These are phyloP conservation scores for Climacium dendroides DNA, from an alignment of 225 moss, liverwort and hornwort genomes.

Conservation along the genomic window DNA sequence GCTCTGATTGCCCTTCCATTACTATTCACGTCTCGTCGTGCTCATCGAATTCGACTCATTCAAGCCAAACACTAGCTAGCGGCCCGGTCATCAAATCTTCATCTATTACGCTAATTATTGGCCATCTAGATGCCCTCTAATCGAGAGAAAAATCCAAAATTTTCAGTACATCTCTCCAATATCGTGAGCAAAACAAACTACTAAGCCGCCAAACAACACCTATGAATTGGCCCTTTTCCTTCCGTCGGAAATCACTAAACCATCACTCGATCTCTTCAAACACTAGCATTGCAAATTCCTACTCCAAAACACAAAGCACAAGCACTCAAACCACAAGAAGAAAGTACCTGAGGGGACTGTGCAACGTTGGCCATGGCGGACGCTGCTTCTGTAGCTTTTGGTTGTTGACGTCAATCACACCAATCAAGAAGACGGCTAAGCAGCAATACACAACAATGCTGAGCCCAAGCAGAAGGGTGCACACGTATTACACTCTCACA, in stretches of 20 bases:
- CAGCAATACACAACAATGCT: not conserved
- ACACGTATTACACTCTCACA: not conserved
- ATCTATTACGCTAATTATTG: not conserved
- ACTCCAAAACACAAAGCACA: not conserved
- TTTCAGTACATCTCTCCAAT: not conserved
- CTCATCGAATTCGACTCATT: not conserved
- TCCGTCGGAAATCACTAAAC: not conserved
- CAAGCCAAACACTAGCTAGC: not conserved
- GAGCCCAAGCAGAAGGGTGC: conserved; percentile 6
- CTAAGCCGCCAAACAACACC: not conserved
- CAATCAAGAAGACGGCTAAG: conserved; percentile 2
- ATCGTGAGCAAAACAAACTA: not conserved
- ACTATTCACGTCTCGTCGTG: not conserved
- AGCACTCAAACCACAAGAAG: not conserved
- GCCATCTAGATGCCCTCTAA: not conserved
- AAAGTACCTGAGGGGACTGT: not conserved
- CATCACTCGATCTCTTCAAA: not conserved
- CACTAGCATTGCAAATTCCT: not conserved
- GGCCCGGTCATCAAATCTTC: not conserved
- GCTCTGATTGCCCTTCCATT: not conserved
- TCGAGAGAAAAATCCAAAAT: not conserved
- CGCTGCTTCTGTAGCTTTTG: not conserved
- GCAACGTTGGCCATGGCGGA: conserved; percentile 2
- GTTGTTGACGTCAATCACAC: conserved; percentile 1
- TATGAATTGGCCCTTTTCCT: not conserved